These are phyloP conservation scores for Lactuca saligna DNA, from an alignment of 129 eudicot species.

Conservation along the genomic window DNA sequence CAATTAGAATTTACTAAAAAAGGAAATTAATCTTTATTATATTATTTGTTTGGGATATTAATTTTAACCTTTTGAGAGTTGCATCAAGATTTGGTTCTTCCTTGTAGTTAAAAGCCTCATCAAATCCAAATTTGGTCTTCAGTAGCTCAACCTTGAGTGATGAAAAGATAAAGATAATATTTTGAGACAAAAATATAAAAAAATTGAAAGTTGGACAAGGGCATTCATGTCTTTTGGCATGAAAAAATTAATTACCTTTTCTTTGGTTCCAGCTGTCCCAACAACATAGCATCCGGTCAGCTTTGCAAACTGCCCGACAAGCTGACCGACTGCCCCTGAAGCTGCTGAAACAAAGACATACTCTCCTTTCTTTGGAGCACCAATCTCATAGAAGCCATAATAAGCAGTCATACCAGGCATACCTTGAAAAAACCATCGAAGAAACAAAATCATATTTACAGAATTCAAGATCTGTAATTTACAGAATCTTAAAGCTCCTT, in stretches of 20 bases:
- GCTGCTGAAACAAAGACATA: slow-evolving; percentile 46
- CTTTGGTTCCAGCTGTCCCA: slow-evolving; percentile 47
- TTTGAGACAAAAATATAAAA: background rate
- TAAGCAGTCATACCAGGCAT: slow-evolving; percentile 50
- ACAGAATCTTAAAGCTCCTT: background rate
- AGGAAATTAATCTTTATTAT: no score
- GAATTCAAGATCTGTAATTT: background rate
- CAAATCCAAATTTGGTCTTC: slow-evolving; percentile 45
- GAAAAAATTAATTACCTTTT: slow-evolving; percentile 31
- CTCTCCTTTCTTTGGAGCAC: slow-evolving; percentile 52
- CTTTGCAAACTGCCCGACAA: slow-evolving; percentile 55
- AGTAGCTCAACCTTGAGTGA: slow-evolving; percentile 40
- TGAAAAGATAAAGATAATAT: background rate
- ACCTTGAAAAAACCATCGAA: slow-evolving; percentile 26
- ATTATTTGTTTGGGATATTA: no score
- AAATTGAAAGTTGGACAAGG: background rate
- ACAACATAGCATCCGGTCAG: slow-evolving; percentile 50
- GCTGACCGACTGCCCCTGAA: slow-evolving; percentile 50
- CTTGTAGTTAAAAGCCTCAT: slow-evolving; percentile 56
- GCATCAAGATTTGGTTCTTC: slow-evolving; percentile 41
- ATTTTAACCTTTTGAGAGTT: slow-evolving; percentile 35
- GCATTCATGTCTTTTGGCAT: background rate
- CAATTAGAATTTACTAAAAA: no score
- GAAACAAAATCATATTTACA: background rate
- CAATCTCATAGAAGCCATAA: slow-evolving; percentile 42